Base-by-base conservation (phyloP, 768 basidiomycete genomes). In the Trametes elegans region DNA sequence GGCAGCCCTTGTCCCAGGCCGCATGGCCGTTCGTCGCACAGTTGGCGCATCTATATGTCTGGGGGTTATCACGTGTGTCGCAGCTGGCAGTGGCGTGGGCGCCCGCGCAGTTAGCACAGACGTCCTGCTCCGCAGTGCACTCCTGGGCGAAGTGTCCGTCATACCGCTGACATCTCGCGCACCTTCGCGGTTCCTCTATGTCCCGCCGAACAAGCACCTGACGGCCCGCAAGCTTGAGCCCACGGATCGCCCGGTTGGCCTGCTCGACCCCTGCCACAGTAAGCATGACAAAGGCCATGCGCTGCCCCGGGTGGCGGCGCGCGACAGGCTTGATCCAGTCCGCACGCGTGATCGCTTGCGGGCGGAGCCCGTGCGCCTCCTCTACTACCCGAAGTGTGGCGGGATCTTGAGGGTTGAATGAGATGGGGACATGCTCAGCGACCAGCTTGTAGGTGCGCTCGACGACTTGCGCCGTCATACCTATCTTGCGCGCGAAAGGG, bases 11-110 rank as follows among this genome's bases (percentile, higher is more conserved):
- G 46, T 70, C 65, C 38, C 66, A 69, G 0, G 70, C 57, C 1
- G 68, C 65, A 44, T 73, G 72, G 1, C 68, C 69, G 3, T 39
- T 19, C n/a, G n/a, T n/a, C n/a, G n/a, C n/a, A n/a, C n/a, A n/a
- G n/a, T n/a, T n/a, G n/a, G n/a, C n/a, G 47, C 70, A 73, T 14
- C 34, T 23, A 9, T 46, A 47, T 0, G 41, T n/a, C 14, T 35
- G 5, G 0, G 38, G 36, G 5, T 49, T 52, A 13, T 61, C 56
- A 5, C 1, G n/a, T 8, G 39, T 35, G 2, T 23, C 36, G 59
- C 71, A 65, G 16, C 49, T 36, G 6, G 27, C 0, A 0, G 67
- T 69, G 0, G 61, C 42, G 53, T 68, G 69, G n/a, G 55, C 40
- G 2, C 29, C 61, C 24, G 35, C 64, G 36, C 65, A 66, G 10